These are phyloP conservation scores for Chalaropsis ovoidea DNA, from an alignment of 2,329 filamentous ascomycete species.

Conservation along the genomic window DNA sequence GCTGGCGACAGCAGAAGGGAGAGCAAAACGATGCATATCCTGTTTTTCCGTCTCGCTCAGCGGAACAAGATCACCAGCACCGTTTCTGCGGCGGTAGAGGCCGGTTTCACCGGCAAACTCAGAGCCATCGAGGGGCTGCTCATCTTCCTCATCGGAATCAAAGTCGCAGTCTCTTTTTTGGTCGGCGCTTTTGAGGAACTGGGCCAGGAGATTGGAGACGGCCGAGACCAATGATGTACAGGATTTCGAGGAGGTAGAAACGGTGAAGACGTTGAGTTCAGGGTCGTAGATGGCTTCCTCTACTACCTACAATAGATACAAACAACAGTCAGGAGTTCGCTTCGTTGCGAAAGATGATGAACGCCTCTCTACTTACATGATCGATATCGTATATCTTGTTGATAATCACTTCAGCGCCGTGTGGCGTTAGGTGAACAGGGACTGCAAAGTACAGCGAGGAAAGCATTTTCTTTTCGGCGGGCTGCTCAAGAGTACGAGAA, in stretches of 20 bases:
- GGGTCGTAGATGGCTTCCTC: constrained; percentile 1
- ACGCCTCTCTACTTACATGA: neutral
- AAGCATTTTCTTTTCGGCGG: neutral
- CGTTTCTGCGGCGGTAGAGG: neutral
- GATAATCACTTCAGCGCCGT: neutral
- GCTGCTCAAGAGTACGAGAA: neutral
- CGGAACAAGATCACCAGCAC: neutral
- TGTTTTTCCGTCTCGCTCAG: neutral
- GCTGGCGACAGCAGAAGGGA: neutral
- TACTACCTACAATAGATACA: neutral
- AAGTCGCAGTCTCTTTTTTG: neutral
- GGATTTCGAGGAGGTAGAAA: neutral
- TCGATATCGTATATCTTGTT: neutral
- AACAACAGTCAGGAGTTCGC: neutral
- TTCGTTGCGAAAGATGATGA: neutral
- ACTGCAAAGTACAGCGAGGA: neutral
- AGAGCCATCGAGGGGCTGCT: neutral
- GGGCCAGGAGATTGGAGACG: neutral
- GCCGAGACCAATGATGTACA: neutral
- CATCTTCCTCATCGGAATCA: neutral
- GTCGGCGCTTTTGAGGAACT: neutral
- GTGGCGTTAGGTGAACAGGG: neutral
- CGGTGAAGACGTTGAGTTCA: neutral
- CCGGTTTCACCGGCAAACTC: neutral
- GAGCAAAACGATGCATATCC: neutral